Evolutionary conservation across 2,329 filamentous ascomycete genomes (phyloP), one percentile per base, ranked within the genome.

Genomic region (Penicillium janthinellum): DNA sequence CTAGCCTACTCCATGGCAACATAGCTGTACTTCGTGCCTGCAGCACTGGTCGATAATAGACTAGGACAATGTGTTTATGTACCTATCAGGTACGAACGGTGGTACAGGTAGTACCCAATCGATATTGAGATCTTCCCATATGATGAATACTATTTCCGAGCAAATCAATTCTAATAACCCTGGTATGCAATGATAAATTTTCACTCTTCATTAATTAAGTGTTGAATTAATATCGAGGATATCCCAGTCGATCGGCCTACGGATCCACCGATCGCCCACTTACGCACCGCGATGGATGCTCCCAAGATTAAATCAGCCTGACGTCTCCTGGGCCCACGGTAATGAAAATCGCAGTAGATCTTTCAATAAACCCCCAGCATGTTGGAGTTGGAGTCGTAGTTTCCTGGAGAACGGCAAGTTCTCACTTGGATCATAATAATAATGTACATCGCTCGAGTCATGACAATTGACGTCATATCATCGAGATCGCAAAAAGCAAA

Each of bases 261-360:
- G 44, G 44, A 57, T 61, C 63, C 63, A 67, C 61, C 45, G 64
- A 65, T 66, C 64, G 62, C 58, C 37, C 63, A n/a, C 50, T 58
- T 41, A 31, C 47, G 44, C 49, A 35, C 58, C 62, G 41, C 22
- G 25, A 42, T 38, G 31, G 22, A 47, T 37, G 28, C 44, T 51
- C 57, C 38, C 41, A 61, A 52, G 61, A 11, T 31, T 31, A 31
- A 31, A 25, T 56, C 35, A 57, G 58, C 35, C 37, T 48, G 52
- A 60, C 47, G 42, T 57, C 39, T 34, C 25, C 11, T 22, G 22
- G 54, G 45, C 37, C 60, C 58, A 60, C 60, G 60, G 25, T 25
- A 38, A 22, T 4, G 58, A 45, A 57, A 64, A 68, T 68, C 62
- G 38, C 22, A 66, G 63, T 63, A 62, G 56, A 65, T 58, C 54